These are phyloP conservation scores for Hibiscus trionum DNA, from an alignment of 345 rosid species.

Conservation along the genomic window DNA sequence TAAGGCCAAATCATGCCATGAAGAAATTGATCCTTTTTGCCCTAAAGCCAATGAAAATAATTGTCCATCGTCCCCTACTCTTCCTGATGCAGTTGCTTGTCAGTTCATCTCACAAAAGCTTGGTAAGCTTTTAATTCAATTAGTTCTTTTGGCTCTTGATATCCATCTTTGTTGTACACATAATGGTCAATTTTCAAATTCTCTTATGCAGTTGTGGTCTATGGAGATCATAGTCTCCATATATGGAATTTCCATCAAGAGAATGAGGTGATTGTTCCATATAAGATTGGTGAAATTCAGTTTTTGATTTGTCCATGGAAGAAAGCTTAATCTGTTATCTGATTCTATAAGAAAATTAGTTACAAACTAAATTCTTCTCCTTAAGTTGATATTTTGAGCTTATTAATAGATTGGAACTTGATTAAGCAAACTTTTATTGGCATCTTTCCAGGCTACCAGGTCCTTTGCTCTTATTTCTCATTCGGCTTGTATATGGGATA, in stretches of 20 bases:
- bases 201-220: slow-evolving; percentile 57
- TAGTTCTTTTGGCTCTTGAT: background rate
- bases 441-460: slow-evolving; percentile 50
- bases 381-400: slow-evolving; percentile 16
- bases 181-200: background rate
- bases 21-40: slow-evolving; percentile 17
- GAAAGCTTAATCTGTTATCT: background rate
- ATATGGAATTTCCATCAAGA: slow-evolving; percentile 65
- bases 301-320: slow-evolving; percentile 5
- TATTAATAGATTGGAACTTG: slow-evolving; percentile 13
- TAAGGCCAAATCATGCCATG: slow-evolving; percentile 31
- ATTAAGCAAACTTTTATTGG: slow-evolving; percentile 16
- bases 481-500: slow-evolving; percentile 74
- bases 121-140: slow-evolving; percentile 32
- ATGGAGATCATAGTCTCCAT: slow-evolving; percentile 65
- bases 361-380: slow-evolving; percentile 1
- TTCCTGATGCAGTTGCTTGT: slow-evolving; percentile 79
- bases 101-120: slow-evolving; percentile 58
- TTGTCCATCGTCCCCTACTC: slow-evolving; percentile 17
- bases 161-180: background rate
- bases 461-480: slow-evolving; percentile 60
- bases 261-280: slow-evolving; percentile 40
- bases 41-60: slow-evolving; percentile 17
- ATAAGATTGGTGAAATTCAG: slow-evolving; percentile 1
- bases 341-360: slow-evolving; percentile 2